Base-by-base conservation (phyloP, 352 stramenopile genomes). In the Globisporangium nagaii region DNA sequence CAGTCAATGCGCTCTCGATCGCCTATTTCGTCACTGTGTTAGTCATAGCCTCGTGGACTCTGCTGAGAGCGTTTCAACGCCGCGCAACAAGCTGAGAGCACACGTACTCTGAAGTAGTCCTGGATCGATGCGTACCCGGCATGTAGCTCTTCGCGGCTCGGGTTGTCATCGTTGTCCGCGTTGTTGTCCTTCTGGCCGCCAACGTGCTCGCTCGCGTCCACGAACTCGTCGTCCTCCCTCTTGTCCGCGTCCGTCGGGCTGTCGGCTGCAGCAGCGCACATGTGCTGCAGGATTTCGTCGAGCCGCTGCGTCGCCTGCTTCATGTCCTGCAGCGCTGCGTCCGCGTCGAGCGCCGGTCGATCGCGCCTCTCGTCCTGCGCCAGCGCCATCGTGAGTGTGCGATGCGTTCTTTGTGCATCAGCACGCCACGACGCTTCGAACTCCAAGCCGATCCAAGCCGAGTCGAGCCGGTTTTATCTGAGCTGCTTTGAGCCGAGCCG, bases 201-300 rank as follows among this genome's bases (percentile, higher is more conserved):
- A 7, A 4, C 13, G 25, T 32, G 24, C 43, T 60, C 53, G 7
- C 2, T 11, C 12, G 44, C 42, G 27, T 64, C 35, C 1, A 20
- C 32, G 32, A 64, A 58, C 15, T 13, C 28, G 13, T 37, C 31
- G 12, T 45, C 24, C 17, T 43, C 31, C n/a, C 46, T 11, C 10
- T 45, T 31, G 9, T 30, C 25, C 2, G 22, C 31, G 6, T 43
- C 13, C 7, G 2, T 40, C 11, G 2, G 6, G 27, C 17, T 31
- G 20, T 20, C 43, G 42, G 3, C 56, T 22, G 50, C 0, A 25
- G 37, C 59, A 4, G 60, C 53, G 37, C 73, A 81, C 45, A 84
- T 39, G 8, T 49, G 43, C 52, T 86, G 66, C 3, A 88, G 62
- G 35, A 88, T 81, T n/a, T 56, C 63, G 42, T 88, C 75, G 27